Evolutionary conservation across 495 filamentous ascomycete species (phyloP), one percentile per base, ranked within the genome.

Genomic region (Pyrenopolyporus hunteri): DNA sequence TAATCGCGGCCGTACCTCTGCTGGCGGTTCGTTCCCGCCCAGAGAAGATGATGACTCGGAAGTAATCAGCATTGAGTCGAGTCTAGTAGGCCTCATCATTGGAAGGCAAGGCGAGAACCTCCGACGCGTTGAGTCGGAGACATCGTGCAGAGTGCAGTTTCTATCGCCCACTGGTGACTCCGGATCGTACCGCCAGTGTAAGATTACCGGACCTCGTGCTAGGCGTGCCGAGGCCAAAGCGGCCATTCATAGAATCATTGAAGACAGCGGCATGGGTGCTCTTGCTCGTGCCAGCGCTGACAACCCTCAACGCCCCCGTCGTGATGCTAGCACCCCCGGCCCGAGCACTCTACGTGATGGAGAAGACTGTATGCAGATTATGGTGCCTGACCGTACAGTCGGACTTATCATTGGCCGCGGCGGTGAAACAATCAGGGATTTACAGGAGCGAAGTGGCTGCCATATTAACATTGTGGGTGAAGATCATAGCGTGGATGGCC

Each of bases 391-490:
- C 74, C 83, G 89, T 55, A 93, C 90, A 2, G 90, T 93, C 49
- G 90, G 90, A 50, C 77, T 93, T 25, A 93, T 93, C 57, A 93
- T 93, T 59, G 90, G 90, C 17, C 85, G 90, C 39, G 90, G 89
- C 16, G 90, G 90, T 22, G 90, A 93, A 73, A 93, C 90, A 4
- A 93, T 93, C 59, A 87, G 93, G 28, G 93, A 97, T 72, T 84
- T 93, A 10, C 90, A 94, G 70, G 90, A 94, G 67, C 83, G 89
- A 50, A 91, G 88, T 62, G 87, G 85, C 1, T 94, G 90, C 63
- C 90, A 94, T 73, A 89, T 94, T 55, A 94, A 94, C 72, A 93
- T 94, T 58, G 88, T 93, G 2, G 87, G 87, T 39, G 90, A 94
- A 72, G 87, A 89, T 48, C 92, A 93, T 77, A 92, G 88, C 69